phyloP scores from a whole-genome alignment of 2,329 filamentous ascomycete genomes.

The Trichoderma guizhouense region DNA sequence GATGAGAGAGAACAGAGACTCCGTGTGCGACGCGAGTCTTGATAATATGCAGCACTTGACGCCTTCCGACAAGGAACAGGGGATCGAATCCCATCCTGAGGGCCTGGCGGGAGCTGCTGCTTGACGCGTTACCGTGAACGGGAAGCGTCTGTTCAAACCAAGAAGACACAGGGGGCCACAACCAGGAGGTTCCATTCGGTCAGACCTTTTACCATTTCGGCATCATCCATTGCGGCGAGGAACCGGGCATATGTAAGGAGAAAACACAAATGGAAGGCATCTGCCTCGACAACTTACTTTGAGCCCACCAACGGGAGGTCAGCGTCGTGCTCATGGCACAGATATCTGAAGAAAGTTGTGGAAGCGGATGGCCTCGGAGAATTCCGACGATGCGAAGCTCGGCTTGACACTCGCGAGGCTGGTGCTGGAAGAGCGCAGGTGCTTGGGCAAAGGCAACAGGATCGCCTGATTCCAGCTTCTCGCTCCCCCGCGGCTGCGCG shows the following conservation, averaged over 20 bases:
- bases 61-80: neutral
- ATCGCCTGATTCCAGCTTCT: neutral
- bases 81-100: neutral
- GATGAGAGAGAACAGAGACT: slow-evolving; percentile 43
- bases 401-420: neutral
- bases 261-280: neutral
- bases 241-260: neutral
- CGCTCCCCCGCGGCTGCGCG: neutral
- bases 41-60: slow-evolving; percentile 8
- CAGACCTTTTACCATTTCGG: slow-evolving; percentile 63
- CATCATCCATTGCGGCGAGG: slow-evolving; percentile 45
- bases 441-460: neutral
- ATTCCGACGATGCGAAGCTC: neutral
- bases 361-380: neutral
- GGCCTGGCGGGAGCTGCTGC: neutral
- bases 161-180: slow-evolving; percentile 29
- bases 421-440: neutral
- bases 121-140: neutral
- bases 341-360: neutral
- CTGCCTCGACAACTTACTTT: slow-evolving; percentile 2
- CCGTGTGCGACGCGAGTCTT: slow-evolving; percentile 45
- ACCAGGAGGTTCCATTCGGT: slow-evolving; percentile 50
- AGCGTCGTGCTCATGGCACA: neutral
- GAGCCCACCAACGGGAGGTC: neutral
- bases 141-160: slow-evolving; percentile 7